Conservation (phyloP, 2,329 filamentous ascomycete species). For the Scleromitrula shiraiana region DNA sequence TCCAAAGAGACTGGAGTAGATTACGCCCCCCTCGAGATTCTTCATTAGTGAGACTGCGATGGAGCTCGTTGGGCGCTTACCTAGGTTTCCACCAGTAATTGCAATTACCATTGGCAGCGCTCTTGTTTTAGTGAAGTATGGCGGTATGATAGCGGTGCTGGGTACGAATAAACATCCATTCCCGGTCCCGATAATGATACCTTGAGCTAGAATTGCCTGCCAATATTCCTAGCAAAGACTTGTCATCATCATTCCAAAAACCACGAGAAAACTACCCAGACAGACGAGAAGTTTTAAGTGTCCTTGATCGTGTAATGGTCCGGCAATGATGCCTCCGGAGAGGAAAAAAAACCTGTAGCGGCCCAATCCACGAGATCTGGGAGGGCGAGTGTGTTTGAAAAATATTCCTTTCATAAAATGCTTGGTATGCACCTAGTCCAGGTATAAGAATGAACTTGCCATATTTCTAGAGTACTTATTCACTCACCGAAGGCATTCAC, state of each 20-base stretch:
- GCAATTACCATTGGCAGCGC: slow-evolving; percentile 38
- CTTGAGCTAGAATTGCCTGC: slow-evolving; percentile 46
- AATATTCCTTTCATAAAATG: slow-evolving; percentile 43
- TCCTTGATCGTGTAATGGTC: slow-evolving; percentile 48
- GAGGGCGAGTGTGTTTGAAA: slow-evolving; percentile 38
- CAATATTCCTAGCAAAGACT: slow-evolving; percentile 36
- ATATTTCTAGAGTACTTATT: not conserved
- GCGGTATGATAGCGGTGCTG: slow-evolving; percentile 31
- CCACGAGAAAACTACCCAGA: slow-evolving; percentile 16
- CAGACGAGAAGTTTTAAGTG: slow-evolving; percentile 26
- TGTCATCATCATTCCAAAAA: slow-evolving; percentile 35
- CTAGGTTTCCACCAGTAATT: slow-evolving; percentile 34
- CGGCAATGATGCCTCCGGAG: slow-evolving; percentile 50
- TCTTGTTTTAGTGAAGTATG: slow-evolving; percentile 37
- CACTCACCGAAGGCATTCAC: not conserved
- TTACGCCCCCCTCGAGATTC: slow-evolving; percentile 33
- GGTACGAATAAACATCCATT: slow-evolving; percentile 9
- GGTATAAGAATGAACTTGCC: not conserved
- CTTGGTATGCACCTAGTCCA: slow-evolving; percentile 41
- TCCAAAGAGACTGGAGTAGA: slow-evolving; percentile 44
- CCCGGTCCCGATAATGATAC: slow-evolving; percentile 40
- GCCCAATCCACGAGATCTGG: slow-evolving; percentile 51
- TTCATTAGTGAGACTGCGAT: not conserved
- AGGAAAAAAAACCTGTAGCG: slow-evolving; percentile 41
- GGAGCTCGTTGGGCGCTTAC: slow-evolving; percentile 17